These are phyloP conservation scores for Pichia sp. DNA, from an alignment of 1,139 yeast species.

Conservation along the genomic window DNA sequence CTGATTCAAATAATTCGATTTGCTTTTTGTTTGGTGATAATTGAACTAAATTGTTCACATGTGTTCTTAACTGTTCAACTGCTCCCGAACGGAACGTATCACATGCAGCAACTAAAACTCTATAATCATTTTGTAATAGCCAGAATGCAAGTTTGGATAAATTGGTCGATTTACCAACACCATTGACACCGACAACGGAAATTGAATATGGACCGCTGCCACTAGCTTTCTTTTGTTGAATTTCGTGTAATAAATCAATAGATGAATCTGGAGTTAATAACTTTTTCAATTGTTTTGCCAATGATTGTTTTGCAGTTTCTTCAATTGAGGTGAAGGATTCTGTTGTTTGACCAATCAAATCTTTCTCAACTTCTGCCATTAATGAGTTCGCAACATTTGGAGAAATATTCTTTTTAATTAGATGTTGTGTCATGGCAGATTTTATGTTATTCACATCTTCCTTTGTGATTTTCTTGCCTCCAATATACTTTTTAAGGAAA, in stretches of 20 bases:
- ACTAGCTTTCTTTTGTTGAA: slow-evolving; percentile 45
- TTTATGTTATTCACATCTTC: slow-evolving; percentile 40
- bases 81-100: slow-evolving; percentile 98
- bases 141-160: slow-evolving; percentile 92
- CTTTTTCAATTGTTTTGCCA: slow-evolving; percentile 71
- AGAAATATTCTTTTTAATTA: slow-evolving; percentile 47
- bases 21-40: slow-evolving; percentile 43
- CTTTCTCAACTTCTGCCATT: slow-evolving; percentile 51
- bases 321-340: slow-evolving; percentile 59
- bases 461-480: slow-evolving; percentile 51
- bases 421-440: slow-evolving; percentile 39
- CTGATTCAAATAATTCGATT: slow-evolving; percentile 85
- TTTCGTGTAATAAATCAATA: slow-evolving; percentile 77
- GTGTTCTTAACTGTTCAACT: slow-evolving; percentile 91
- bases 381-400: slow-evolving; percentile 52
- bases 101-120: slow-evolving; percentile 90
- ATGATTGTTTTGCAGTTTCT: slow-evolving; percentile 55
- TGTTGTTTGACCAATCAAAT: slow-evolving; percentile 58
- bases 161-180: slow-evolving; percentile 96
- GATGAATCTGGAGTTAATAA: slow-evolving; percentile 90
- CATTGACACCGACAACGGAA: slow-evolving; percentile 96
- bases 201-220: slow-evolving; percentile 71
- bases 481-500: slow-evolving; percentile 47
- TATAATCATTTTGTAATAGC: slow-evolving; percentile 83
- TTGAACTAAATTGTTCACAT: slow-evolving; percentile 74